Evolutionary conservation across 306 rosid species (phyloP).

Genomic region (Prosopis cineraria): DNA sequence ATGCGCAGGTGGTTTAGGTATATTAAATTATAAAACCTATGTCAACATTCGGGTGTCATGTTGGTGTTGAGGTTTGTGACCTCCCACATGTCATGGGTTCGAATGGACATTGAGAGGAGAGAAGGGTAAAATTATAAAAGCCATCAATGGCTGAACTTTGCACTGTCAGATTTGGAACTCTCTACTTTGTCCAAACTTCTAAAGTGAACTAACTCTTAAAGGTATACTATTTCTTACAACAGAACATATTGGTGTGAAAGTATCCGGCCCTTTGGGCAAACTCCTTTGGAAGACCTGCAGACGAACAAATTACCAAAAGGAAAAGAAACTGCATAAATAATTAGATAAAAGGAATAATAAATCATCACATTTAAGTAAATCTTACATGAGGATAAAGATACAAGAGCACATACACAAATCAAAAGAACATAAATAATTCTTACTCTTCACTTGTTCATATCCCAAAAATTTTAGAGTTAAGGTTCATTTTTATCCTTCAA

Average conservation of each 20-base stretch:
- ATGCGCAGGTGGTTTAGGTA: background rate
- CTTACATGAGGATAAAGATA: conserved; percentile 18
- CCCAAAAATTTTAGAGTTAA: background rate
- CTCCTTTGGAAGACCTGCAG: conserved; percentile 99
- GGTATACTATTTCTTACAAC: conserved; percentile 43
- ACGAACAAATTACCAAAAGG: conserved; percentile 45
- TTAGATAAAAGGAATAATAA: conserved; percentile 10
- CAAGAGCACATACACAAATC: conserved; percentile 4
- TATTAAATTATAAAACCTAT: too few species aligned
- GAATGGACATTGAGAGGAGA: too few species aligned
- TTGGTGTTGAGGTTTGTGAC: too few species aligned
- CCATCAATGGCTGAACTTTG: conserved; percentile 11
- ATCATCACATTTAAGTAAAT: background rate
- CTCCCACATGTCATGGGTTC: too few species aligned
- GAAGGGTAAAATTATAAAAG: too few species aligned
- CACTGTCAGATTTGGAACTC: conserved; percentile 15
- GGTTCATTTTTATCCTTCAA: too few species aligned
- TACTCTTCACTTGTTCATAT: conserved; percentile 1
- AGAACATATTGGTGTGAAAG: conserved; percentile 91
- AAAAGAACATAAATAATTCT: conserved; percentile 20
- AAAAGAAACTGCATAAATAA: conserved; percentile 10
- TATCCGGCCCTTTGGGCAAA: conserved; percentile 90
- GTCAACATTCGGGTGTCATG: too few species aligned
- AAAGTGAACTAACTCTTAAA: conserved; percentile 9
- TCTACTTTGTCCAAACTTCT: conserved; percentile 7